Percentiles rank a stretch among this genome's conserved stretches.
phyloP scores from a whole-genome alignment of 148 eudicot species.

The Chenopodium formosanum region DNA sequence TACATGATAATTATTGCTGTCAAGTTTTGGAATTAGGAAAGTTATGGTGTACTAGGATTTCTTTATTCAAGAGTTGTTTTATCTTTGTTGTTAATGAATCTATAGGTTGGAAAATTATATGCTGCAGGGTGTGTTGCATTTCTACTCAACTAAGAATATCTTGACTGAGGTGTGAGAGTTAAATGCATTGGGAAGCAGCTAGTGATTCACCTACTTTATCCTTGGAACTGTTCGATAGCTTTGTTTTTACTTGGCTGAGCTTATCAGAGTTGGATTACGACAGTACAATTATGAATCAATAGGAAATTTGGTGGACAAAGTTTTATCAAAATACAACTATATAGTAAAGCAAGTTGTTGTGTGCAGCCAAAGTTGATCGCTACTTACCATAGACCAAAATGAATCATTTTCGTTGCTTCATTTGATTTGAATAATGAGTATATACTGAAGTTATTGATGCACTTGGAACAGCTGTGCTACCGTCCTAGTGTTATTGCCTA shows the following conservation, averaged over 20 bases:
- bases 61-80: neutral
- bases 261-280: neutral
- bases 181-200: neutral
- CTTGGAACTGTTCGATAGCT: neutral
- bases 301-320: neutral
- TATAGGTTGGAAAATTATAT: conserved; percentile 1
- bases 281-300: neutral
- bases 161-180: neutral
- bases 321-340: no score
- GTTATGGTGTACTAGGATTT: neutral
- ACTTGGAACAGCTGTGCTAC: conserved; percentile 75
- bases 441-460: conserved; percentile 23
- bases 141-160: neutral
- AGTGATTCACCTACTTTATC: neutral
- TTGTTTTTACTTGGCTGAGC: neutral
- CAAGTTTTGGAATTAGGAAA: neutral
- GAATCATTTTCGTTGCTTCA: neutral
- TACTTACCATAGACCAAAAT: neutral
- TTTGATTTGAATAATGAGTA: neutral
- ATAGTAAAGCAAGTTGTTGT: neutral
- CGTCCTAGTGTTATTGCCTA: conserved; percentile 80
- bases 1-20: neutral
- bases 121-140: conserved; percentile 13
- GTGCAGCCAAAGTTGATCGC: neutral
- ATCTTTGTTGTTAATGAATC: neutral